phyloP scores from a whole-genome alignment of 257 asterid species.

The Solanum phureja region DNA sequence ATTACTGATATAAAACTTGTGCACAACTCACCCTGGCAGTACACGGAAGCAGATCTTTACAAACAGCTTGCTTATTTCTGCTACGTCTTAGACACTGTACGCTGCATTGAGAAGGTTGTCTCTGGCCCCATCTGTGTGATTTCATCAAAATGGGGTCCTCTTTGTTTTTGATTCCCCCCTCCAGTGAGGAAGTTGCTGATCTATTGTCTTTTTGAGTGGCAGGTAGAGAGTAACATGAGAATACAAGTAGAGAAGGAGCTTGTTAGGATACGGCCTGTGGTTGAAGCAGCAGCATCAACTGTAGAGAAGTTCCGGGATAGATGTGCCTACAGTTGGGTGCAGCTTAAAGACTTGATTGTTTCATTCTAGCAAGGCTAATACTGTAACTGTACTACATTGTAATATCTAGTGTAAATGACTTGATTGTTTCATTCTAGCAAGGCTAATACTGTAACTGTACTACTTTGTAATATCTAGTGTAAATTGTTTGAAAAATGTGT shows the following conservation, averaged over 20 bases:
- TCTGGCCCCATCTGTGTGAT: background rate
- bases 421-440: slow-evolving; percentile 18
- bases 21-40: slow-evolving; percentile 28
- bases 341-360: slow-evolving; percentile 46
- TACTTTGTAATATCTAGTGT: background rate
- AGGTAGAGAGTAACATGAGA: slow-evolving; percentile 54
- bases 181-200: background rate
- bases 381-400: background rate
- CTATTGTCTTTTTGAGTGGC: background rate
- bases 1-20: slow-evolving; percentile 5
- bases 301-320: slow-evolving; percentile 61
- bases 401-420: background rate
- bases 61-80: slow-evolving; percentile 80
- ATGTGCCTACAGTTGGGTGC: slow-evolving; percentile 86
- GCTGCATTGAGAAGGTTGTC: slow-evolving; percentile 69
- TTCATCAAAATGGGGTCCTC: background rate
- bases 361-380: slow-evolving; percentile 18
- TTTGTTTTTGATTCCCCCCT: background rate
- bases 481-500: background rate
- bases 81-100: slow-evolving; percentile 59
- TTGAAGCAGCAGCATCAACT: slow-evolving; percentile 55
- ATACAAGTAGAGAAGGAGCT: slow-evolving; percentile 56
- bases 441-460: background rate
- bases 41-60: slow-evolving; percentile 82
- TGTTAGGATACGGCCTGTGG: slow-evolving; percentile 47